phyloP scores from a whole-genome alignment of 2,329 filamentous ascomycete genomes.

The Sarocladium oryzae region DNA sequence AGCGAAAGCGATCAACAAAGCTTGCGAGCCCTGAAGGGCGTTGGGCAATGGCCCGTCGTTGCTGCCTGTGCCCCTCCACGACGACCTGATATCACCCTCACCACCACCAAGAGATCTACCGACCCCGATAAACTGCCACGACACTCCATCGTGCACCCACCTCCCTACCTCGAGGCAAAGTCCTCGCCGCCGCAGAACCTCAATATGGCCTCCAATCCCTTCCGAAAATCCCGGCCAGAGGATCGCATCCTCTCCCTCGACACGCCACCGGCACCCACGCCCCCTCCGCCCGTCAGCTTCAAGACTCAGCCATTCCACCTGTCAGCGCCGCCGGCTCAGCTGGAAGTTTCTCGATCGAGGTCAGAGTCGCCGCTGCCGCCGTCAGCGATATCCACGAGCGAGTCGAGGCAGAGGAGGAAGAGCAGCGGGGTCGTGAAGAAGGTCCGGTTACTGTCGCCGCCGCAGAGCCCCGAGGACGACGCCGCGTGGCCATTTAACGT shows the following conservation, averaged over 20 bases:
- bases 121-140: not conserved
- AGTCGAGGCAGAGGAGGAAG: conserved; percentile 10
- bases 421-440: conserved; percentile 55
- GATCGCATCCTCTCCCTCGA: conserved; percentile 20
- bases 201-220: conserved; percentile 42
- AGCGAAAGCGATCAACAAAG: too few relatives aligned
- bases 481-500: conserved; percentile 18
- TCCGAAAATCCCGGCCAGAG: conserved; percentile 36
- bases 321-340: too few relatives aligned
- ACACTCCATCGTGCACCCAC: too few relatives aligned
- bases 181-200: not conserved
- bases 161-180: too few relatives aligned
- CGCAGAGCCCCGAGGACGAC: conserved; percentile 40
- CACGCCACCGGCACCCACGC: conserved; percentile 18
- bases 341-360: conserved; percentile 13
- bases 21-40: too few relatives aligned
- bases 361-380: conserved; percentile 13
- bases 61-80: not conserved
- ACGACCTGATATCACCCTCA: not conserved
- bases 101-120: conserved; percentile 8
- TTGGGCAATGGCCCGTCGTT: not conserved
- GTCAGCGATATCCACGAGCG: conserved; percentile 25
- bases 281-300: conserved; percentile 19
- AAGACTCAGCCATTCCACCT: conserved; percentile 1
- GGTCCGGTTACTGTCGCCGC: conserved; percentile 60